phyloP scores from a whole-genome alignment of 139 green algal species.

The Auxenochlorella pyrenoidosa region DNA sequence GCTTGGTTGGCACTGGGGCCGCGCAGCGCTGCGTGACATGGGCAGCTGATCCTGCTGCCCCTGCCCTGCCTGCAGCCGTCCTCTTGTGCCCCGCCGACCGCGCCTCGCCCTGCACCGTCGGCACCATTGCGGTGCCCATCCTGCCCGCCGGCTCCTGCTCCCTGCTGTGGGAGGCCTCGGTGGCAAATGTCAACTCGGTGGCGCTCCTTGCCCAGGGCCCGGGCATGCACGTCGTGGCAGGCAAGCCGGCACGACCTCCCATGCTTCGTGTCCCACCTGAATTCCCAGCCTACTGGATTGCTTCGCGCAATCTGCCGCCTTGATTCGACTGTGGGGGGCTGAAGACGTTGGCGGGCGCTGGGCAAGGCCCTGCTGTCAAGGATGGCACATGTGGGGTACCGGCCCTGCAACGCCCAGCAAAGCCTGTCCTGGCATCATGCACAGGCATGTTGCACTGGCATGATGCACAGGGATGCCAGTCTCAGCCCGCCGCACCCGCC shows the following conservation, averaged over 20 bases:
- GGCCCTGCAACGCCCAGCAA: too few species aligned
- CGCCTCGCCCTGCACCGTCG: not conserved
- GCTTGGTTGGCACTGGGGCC: too few species aligned
- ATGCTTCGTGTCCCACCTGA: too few species aligned
- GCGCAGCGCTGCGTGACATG: not conserved
- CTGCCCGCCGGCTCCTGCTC: not conserved
- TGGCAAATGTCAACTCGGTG: not conserved
- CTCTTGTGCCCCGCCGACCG: not conserved
- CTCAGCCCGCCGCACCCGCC: not conserved
- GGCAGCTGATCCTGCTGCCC: not conserved
- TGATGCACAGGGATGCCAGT: too few species aligned
- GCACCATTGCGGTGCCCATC: not conserved
- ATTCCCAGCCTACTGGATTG: too few species aligned
- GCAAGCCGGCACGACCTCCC: not conserved
- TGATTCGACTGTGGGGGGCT: too few species aligned
- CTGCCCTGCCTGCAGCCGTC: not conserved
- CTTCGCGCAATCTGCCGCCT: too few species aligned
- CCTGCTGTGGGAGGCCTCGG: not conserved
- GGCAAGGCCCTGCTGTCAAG: too few species aligned
- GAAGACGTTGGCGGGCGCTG: too few species aligned
- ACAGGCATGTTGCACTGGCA: too few species aligned
- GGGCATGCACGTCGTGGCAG: not conserved
- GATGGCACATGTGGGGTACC: too few species aligned
- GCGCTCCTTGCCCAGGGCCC: not conserved
- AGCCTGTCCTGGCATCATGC: too few species aligned